These are phyloP conservation scores for Calonectria pauciramosa DNA, from an alignment of 2,329 filamentous ascomycete genomes.

Conservation along the genomic window DNA sequence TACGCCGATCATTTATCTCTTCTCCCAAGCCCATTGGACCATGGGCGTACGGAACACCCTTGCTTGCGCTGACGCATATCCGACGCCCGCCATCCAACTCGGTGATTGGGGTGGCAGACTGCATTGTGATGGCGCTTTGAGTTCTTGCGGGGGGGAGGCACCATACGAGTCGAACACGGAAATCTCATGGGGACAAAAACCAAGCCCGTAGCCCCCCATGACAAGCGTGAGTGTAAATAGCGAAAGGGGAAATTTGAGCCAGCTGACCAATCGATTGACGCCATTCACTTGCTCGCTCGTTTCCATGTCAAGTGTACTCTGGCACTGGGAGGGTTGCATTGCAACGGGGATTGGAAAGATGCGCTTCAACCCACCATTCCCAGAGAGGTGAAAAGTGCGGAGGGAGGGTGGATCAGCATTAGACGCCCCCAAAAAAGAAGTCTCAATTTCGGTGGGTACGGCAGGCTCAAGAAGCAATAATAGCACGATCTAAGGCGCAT, in stretches of 20 bases:
- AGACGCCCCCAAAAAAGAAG: slow-evolving; percentile 28
- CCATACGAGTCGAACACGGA: slow-evolving; percentile 21
- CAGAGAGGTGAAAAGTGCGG: slow-evolving; percentile 29
- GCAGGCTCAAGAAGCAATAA: slow-evolving; percentile 29
- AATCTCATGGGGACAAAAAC: slow-evolving; percentile 25
- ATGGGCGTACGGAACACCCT: not conserved
- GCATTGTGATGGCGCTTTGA: not conserved
- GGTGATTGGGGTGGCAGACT: not conserved
- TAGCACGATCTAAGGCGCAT: slow-evolving; percentile 43
- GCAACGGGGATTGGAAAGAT: slow-evolving; percentile 24
- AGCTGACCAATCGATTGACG: slow-evolving; percentile 33
- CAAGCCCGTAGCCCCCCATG: not conserved
- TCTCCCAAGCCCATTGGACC: not conserved
- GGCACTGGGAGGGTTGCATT: slow-evolving; percentile 35
- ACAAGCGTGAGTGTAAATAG: not conserved
- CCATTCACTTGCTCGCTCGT: slow-evolving; percentile 20
- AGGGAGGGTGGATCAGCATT: slow-evolving; percentile 36
- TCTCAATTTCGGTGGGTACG: slow-evolving; percentile 30
- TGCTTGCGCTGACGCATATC: slow-evolving; percentile 10
- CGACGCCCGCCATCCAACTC: slow-evolving; percentile 1
- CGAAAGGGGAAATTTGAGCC: not conserved
- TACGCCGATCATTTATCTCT: slow-evolving; percentile 3
- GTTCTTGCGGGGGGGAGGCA: slow-evolving; percentile 26
- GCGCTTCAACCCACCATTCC: slow-evolving; percentile 15
- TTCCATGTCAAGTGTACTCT: slow-evolving; percentile 31